Conservation (phyloP, 2,329 filamentous ascomycete species). For the Alternaria sp. region DNA sequence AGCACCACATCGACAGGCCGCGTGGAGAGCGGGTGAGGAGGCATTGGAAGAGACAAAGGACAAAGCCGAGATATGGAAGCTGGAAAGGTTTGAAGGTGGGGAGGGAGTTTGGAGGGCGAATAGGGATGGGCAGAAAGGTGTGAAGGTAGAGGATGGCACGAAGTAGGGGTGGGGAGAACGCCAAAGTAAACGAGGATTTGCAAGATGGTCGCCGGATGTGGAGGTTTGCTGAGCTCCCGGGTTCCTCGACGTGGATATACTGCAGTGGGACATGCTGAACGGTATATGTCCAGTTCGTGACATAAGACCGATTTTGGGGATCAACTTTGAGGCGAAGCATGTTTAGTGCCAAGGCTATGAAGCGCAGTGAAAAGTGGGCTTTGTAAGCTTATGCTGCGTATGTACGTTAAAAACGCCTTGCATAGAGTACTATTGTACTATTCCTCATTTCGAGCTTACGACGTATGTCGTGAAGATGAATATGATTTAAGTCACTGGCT, state of each 20-base stretch:
- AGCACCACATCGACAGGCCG: constrained; percentile 79
- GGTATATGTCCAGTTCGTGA: neutral
- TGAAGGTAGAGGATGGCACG: constrained; percentile 49
- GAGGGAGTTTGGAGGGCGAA: constrained; percentile 89
- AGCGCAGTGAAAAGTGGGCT: neutral
- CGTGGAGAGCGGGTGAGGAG: constrained; percentile 89
- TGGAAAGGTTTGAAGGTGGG: constrained; percentile 81
- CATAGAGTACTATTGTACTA: neutral
- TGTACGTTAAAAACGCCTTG: neutral
- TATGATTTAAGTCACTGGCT: neutral
- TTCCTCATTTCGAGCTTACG: neutral
- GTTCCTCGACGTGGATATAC: neutral
- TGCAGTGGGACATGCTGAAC: neutral
- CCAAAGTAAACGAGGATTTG: neutral
- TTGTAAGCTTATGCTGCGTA: neutral
- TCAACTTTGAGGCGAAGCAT: neutral
- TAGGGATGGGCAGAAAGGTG: constrained; percentile 70
- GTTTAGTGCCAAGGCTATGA: neutral
- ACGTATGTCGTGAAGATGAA: neutral
- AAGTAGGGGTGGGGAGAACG: constrained; percentile 3
- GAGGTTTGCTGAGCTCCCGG: neutral
- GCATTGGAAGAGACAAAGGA: constrained; percentile 86
- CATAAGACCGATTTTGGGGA: neutral
- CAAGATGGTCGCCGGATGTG: neutral
- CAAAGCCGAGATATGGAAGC: constrained; percentile 93